Evolutionary conservation across 805 yeast genomes (phyloP).

Genomic region (Suhomyces sp.): DNA sequence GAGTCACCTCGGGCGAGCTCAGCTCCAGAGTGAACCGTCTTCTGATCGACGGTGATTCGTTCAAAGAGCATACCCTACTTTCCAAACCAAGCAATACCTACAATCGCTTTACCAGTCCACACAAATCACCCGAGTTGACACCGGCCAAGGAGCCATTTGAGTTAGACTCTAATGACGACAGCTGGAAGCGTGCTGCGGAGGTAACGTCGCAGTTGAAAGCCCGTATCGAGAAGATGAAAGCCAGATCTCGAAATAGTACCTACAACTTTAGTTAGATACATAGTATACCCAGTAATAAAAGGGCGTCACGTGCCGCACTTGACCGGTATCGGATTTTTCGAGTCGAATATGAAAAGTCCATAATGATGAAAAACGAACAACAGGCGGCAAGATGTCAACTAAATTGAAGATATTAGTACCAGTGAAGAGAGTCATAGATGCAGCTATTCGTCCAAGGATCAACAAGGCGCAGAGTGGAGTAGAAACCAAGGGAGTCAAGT

Average conservation of each 20-base stretch:
- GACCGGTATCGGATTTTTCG: conserved; percentile 3
- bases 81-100: conserved; percentile 18
- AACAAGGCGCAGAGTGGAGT: conserved; percentile 81
- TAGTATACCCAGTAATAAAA: neutral
- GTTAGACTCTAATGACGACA: conserved; percentile 53
- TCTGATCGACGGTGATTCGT: conserved; percentile 22
- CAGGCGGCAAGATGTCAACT: conserved; percentile 17
- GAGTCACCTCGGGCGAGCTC: conserved; percentile 34
- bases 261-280: conserved; percentile 4
- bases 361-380: neutral
- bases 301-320: conserved; percentile 1
- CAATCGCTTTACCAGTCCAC: conserved; percentile 20
- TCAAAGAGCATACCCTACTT: conserved; percentile 3
- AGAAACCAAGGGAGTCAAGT: conserved; percentile 86
- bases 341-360: neutral
- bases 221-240: conserved; percentile 86
- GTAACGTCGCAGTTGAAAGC: conserved; percentile 84
- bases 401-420: conserved; percentile 82
- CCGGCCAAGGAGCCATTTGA: conserved; percentile 24
- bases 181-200: conserved; percentile 88
- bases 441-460: conserved; percentile 89
- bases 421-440: conserved; percentile 91
- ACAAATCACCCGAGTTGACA: conserved; percentile 14
- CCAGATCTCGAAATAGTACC: conserved; percentile 37
- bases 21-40: conserved; percentile 41